A percentile compares a stretch with the other conserved stretches of the same genome.
Evolutionary conservation across 306 rosid genomes (phyloP).

Genomic region (Spatholobus suberectus): DNA sequence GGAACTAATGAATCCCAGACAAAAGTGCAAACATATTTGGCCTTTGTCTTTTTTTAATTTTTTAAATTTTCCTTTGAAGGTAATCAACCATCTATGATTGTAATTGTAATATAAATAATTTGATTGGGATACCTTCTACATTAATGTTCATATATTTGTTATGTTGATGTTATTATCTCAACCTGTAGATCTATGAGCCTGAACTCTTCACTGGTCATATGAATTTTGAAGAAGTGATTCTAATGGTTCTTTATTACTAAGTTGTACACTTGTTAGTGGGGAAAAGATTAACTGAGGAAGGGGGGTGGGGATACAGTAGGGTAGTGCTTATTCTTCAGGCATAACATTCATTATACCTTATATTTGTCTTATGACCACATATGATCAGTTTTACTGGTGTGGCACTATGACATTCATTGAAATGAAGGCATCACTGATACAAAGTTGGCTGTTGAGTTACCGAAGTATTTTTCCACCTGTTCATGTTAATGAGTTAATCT

Average conservation of each 20-base stretch:
- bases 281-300: not conserved
- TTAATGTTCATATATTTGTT: not conserved
- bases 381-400: not conserved
- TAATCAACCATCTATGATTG: not conserved
- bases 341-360: not conserved
- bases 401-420: constrained; percentile 8
- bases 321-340: not conserved
- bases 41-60: not conserved
- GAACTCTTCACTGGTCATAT: not conserved
- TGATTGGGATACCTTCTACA: not conserved
- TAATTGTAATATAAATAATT: not conserved
- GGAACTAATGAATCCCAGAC: not conserved
- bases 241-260: not conserved
- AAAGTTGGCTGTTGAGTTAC: not conserved
- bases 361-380: not conserved
- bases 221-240: not conserved
- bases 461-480: not conserved
- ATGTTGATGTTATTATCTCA: not conserved
- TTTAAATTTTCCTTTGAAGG: not conserved
- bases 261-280: not conserved
- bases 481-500: constrained; percentile 13
- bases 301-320: not conserved
- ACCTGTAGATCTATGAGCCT: not conserved
- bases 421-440: not conserved
- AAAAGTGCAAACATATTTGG: not conserved